Evolutionary conservation across 2,329 filamentous ascomycete genomes (phyloP).

Genomic region (Venturia nashicola): DNA sequence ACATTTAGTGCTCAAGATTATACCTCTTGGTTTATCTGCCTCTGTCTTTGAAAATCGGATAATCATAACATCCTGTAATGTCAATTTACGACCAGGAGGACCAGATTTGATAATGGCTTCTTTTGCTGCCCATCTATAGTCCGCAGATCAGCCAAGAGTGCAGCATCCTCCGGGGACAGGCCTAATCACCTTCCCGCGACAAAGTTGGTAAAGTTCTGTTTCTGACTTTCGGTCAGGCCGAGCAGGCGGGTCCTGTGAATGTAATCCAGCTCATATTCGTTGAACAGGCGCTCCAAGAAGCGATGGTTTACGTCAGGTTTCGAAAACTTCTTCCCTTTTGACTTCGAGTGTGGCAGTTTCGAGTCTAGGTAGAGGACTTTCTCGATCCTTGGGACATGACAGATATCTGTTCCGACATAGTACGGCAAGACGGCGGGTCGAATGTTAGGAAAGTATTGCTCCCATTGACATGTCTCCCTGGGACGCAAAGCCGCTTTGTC

Average conservation of each 20-base stretch:
- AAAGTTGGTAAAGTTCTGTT: neutral
- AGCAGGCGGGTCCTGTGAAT: neutral
- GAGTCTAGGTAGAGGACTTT: slow-evolving; percentile 34
- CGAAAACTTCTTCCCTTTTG: neutral
- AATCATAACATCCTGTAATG: neutral
- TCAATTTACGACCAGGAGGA: slow-evolving; percentile 1
- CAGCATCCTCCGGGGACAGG: neutral
- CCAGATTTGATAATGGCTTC: slow-evolving; percentile 36
- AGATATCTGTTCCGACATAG: slow-evolving; percentile 68
- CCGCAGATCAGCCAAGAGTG: neutral
- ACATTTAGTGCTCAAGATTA: slow-evolving; percentile 13
- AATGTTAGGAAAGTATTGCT: slow-evolving; percentile 3
- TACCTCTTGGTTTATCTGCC: neutral
- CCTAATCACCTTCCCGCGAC: slow-evolving; percentile 24
- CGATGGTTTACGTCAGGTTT: neutral
- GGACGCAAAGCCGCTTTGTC: no score
- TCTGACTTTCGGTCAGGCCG: neutral
- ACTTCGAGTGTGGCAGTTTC: neutral
- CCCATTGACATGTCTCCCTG: neutral
- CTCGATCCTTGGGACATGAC: slow-evolving; percentile 53
- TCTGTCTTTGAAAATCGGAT: neutral
- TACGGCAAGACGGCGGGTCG: slow-evolving; percentile 52
- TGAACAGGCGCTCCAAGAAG: neutral
- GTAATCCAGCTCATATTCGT: slow-evolving; percentile 12
- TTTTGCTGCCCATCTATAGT: slow-evolving; percentile 35